Percentiles rank a stretch among this genome's conserved stretches.
Evolutionary conservation across 345 rosid species (phyloP).

Genomic region (Eucalyptus curtisii): DNA sequence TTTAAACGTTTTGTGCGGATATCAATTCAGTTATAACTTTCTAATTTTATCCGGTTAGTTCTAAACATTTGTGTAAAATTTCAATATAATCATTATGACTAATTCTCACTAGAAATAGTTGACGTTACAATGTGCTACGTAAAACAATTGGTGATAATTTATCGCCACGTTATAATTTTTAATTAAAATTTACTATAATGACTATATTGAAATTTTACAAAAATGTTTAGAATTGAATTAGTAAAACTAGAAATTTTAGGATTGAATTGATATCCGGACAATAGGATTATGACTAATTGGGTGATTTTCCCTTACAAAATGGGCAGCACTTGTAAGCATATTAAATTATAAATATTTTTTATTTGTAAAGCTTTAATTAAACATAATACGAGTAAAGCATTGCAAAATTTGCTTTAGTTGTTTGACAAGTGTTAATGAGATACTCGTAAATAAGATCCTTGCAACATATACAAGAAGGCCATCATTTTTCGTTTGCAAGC

Average conservation of each 20-base stretch:
- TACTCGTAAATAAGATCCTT: neutral
- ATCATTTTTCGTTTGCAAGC: neutral
- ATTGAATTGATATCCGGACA: neutral
- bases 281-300: neutral
- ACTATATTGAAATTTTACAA: no score
- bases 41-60: no score
- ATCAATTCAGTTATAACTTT: no score
- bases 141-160: fast-evolving
- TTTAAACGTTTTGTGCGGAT: neutral
- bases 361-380: neutral
- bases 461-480: neutral
- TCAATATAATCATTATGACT: no score
- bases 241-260: fast-evolving
- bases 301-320: neutral
- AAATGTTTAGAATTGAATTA: no score
- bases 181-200: no score
- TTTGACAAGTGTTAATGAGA: neutral
- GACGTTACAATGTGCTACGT: no score
- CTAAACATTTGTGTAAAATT: no score
- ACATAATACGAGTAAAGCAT: neutral
- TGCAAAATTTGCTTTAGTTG: neutral
- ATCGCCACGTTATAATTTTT: fast-evolving
- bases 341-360: neutral
- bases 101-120: no score
- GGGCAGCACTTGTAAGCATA: neutral